A percentile compares a stretch with the other conserved stretches of the same genome.
These are phyloP conservation scores for Mrakia hoshinonis DNA, from an alignment of 768 basidiomycete species.

Conservation along the genomic window DNA sequence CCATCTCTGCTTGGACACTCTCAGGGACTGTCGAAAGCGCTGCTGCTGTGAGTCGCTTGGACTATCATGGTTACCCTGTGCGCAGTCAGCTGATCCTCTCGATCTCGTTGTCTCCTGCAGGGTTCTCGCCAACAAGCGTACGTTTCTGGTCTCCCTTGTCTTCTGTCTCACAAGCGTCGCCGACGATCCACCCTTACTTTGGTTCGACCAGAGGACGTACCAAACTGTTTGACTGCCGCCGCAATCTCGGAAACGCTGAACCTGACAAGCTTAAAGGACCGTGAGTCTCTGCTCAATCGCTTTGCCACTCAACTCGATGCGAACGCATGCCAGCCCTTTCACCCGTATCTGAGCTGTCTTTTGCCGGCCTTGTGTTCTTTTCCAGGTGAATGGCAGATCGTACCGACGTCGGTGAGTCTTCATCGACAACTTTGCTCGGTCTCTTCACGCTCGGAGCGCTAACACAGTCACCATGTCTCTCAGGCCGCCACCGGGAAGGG, in stretches of 20 bases:
- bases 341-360: neutral
- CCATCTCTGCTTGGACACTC: neutral
- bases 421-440: no score
- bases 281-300: neutral
- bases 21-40: neutral
- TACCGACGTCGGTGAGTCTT: slow-evolving; percentile 12
- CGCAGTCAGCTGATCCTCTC: neutral
- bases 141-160: neutral
- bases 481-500: neutral
- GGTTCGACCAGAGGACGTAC: slow-evolving; percentile 4
- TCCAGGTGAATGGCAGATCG: slow-evolving; percentile 26
- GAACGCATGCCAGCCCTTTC: no score
- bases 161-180: neutral
- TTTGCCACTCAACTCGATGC: neutral
- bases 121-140: slow-evolving; percentile 19
- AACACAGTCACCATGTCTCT: neutral
- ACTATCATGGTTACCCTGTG: neutral
- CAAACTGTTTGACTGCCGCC: slow-evolving; percentile 1
- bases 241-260: slow-evolving; percentile 4
- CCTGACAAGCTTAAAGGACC: slow-evolving; percentile 28
- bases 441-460: no score
- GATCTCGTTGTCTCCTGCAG: neutral
- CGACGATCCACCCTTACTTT: no score
- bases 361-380: no score
- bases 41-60: neutral